Evolutionary conservation across 1,139 yeast species (phyloP).

Genomic region (Yamadazyma blattariae): DNA sequence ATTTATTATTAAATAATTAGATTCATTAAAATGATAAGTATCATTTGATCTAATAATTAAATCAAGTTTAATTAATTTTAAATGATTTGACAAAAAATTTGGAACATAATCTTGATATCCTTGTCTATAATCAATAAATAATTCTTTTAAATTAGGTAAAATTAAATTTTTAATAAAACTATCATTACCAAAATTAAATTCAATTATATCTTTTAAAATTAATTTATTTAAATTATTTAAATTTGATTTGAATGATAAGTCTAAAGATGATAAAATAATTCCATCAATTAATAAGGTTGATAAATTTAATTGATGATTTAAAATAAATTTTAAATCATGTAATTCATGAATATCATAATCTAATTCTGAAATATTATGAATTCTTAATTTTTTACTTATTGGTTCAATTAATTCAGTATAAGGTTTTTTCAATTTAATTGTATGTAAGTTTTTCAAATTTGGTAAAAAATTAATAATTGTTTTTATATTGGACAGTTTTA

Average conservation of each 20-base stretch:
- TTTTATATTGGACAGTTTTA: conserved; percentile 17
- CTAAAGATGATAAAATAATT: conserved; percentile 23
- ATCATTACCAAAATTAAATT: conserved; percentile 18
- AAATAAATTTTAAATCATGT: conserved; percentile 6
- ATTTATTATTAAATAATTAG: conserved; percentile 5
- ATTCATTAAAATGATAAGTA: conserved; percentile 15
- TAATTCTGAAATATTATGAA: conserved; percentile 2
- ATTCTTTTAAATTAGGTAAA: conserved; percentile 22
- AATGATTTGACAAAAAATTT: conserved; percentile 30
- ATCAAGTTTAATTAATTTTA: conserved; percentile 31
- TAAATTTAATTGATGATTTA: conserved; percentile 15
- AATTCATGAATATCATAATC: conserved; percentile 5
- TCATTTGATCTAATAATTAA: conserved; percentile 41
- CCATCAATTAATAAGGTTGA: conserved; percentile 25
- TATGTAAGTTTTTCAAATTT: conserved; percentile 15
- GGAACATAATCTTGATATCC: conserved; percentile 41
- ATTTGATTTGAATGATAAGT: conserved; percentile 21
- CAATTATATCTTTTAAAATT: conserved; percentile 22
- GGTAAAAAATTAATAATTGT: conserved; percentile 8
- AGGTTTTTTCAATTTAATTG: conserved; percentile 20
- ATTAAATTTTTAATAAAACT: conserved; percentile 22
- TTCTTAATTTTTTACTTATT: conserved; percentile 5
- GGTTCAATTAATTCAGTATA: conserved; percentile 19
- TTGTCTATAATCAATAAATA: conserved; percentile 47
- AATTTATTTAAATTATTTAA: conserved; percentile 12